Conservation (phyloP, 192 early-diverging fungal genomes). For the Phlyctochytrium planicorne region DNA sequence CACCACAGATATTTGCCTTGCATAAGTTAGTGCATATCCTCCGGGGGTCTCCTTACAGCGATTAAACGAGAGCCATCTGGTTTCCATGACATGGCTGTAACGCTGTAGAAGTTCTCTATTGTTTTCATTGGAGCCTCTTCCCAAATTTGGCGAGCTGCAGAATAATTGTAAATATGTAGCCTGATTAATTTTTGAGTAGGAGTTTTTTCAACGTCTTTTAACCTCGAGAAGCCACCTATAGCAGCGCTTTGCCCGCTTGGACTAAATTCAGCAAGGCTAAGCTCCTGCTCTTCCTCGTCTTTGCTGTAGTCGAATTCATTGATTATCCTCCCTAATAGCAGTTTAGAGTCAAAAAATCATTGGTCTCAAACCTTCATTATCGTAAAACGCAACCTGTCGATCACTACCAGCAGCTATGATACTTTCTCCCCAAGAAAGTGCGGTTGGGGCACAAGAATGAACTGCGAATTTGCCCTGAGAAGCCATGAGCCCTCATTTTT, state of each 20-base stretch:
- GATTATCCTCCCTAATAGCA: conserved; percentile 41
- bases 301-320: conserved; percentile 61
- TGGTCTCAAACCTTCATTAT: conserved; percentile 43
- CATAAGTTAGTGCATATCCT: neutral
- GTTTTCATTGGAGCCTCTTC: conserved; percentile 56
- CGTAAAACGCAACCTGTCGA: conserved; percentile 54
- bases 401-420: conserved; percentile 56
- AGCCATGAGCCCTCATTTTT: neutral
- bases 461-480: conserved; percentile 60
- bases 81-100: conserved; percentile 59
- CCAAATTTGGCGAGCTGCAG: conserved; percentile 43
- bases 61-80: conserved; percentile 62
- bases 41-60: conserved; percentile 25
- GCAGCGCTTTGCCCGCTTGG: conserved; percentile 61
- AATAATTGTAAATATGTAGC: conserved; percentile 59
- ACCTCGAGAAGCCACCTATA: conserved; percentile 55
- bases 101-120: conserved; percentile 64
- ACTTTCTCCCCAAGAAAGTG: conserved; percentile 57
- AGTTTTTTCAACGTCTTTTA: neutral
- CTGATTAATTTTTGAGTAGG: conserved; percentile 27
- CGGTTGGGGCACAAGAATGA: conserved; percentile 48
- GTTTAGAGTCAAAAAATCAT: neutral
- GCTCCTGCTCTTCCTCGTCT: conserved; percentile 57
- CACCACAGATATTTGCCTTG: conserved; percentile 56
- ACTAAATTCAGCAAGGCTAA: conserved; percentile 48